phyloP scores from a whole-genome alignment of 1,284 basidiomycete species.

The Ganoderma sinense region DNA sequence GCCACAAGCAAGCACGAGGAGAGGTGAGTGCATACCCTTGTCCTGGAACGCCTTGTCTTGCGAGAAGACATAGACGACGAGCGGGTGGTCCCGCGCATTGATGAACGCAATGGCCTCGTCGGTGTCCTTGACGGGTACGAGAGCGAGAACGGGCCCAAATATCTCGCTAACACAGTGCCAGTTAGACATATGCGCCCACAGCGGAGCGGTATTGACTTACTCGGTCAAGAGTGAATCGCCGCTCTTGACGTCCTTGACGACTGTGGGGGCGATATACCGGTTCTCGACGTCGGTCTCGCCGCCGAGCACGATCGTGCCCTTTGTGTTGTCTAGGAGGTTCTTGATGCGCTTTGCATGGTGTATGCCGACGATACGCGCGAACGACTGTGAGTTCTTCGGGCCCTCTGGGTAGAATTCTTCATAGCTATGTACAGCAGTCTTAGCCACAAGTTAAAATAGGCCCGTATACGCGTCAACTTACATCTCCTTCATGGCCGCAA shows the following conservation, averaged over 20 bases:
- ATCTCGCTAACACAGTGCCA: constrained; percentile 39
- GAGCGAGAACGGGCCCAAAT: constrained; percentile 60
- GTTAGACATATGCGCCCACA: not conserved
- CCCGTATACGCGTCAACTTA: constrained; percentile 41
- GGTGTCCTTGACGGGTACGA: constrained; percentile 76
- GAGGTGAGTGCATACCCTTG: constrained; percentile 50
- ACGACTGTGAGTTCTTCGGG: constrained; percentile 51
- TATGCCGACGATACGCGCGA: constrained; percentile 57
- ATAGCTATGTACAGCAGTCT: constrained; percentile 46
- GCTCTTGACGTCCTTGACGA: constrained; percentile 65
- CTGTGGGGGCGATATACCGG: constrained; percentile 72
- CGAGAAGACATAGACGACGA: constrained; percentile 82
- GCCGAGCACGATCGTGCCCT: constrained; percentile 77
- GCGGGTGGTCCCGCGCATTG: constrained; percentile 74
- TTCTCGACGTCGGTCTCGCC: constrained; percentile 68
- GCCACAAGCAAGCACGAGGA: no score
- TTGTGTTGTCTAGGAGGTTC: constrained; percentile 68
- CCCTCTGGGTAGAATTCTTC: constrained; percentile 63
- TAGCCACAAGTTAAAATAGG: not conserved
- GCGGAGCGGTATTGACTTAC: constrained; percentile 40
- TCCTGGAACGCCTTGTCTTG: constrained; percentile 64
- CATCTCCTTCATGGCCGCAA: constrained; percentile 69
- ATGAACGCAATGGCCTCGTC: constrained; percentile 80
- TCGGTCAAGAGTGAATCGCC: constrained; percentile 83
- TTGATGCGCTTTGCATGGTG: constrained; percentile 71